phyloP scores from a whole-genome alignment of 208 protist species.

The Trypanosoma rangeli region DNA sequence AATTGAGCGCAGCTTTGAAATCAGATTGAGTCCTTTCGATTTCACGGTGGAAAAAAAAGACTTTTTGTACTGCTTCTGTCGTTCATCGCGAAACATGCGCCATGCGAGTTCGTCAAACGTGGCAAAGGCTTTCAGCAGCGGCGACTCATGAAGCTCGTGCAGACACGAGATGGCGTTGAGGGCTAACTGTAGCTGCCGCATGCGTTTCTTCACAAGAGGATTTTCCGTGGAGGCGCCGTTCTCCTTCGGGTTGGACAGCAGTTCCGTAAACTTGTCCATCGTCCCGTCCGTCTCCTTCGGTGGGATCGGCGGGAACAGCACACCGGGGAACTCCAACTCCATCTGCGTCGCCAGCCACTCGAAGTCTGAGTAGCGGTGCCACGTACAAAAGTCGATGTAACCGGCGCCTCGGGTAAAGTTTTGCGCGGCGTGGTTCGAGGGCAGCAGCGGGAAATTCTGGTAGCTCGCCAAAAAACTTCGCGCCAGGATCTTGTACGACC shows the following conservation, averaged over 20 bases:
- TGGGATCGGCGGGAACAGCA: constrained; percentile 37
- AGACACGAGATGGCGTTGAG: constrained; percentile 31
- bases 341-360: constrained; percentile 33
- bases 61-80: constrained; percentile 6
- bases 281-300: constrained; percentile 35
- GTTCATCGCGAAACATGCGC: constrained; percentile 20
- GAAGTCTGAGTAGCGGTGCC: constrained; percentile 42
- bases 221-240: constrained; percentile 1
- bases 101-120: constrained; percentile 34
- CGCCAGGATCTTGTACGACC: constrained; percentile 38
- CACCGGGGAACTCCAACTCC: constrained; percentile 32
- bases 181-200: constrained; percentile 28
- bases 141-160: constrained; percentile 30
- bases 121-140: constrained; percentile 24
- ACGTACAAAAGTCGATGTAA: constrained; percentile 42
- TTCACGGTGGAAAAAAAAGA: constrained; percentile 21
- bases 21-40: constrained; percentile 11
- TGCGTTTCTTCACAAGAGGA: constrained; percentile 28
- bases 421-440: background rate
- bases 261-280: constrained; percentile 32
- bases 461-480: constrained; percentile 30
- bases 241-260: constrained; percentile 18
- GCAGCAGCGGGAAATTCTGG: constrained; percentile 24
- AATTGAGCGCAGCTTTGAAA: constrained; percentile 19
- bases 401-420: constrained; percentile 28